Evolutionary conservation across 2,329 filamentous ascomycete genomes (phyloP), one percentile per base, ranked within the genome.

Genomic region (Botrytis galanthina): DNA sequence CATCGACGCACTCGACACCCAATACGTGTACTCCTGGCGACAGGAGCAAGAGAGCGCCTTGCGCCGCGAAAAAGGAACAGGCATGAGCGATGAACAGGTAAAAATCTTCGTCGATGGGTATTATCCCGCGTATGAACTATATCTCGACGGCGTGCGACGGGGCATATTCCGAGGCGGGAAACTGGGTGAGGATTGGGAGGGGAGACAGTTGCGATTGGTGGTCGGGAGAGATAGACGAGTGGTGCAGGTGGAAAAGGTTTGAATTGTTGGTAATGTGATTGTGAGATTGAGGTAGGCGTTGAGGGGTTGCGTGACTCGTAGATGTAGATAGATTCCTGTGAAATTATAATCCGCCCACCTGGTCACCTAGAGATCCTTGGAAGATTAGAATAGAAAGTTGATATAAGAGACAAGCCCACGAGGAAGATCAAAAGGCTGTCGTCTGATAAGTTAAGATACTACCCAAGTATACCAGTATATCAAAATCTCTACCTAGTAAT

Each of bases 11-110:
- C 84, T 88, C 75, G 84, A 92, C 76, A 84, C 87, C 26, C 81
- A 83, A 46, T 91, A 86, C 78, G 91, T 93, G 42, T 93, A 93
- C 77, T 84, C 86, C 71, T 93, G 91, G 91, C 84, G 91, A 22
- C 82, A 89, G 76, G 84, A 93, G 79, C 90, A 92, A 79, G 91
- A 93, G 80, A 84, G 85, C 60, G 85, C 83, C 39, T 83, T 93
- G 77, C 85, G 88, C 67, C 84, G 83, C 18, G 78, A 81, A 8
- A 91, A 87, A 76, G 90, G 90, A 1, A 74, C 57, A 26, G 91
- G 90, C 0, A 93, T 93, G 91, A 89, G 85, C 2, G 87, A 89
- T 78, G 87, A 90, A 72, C 85, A 91, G 77, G 90, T 93, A 22
- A 84, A 85, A 54, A 82, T 85, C 39, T 93, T 93, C 81, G 88